phyloP scores from a whole-genome alignment of 2,329 filamentous ascomycete genomes.

The Aspergillus ibericus region DNA sequence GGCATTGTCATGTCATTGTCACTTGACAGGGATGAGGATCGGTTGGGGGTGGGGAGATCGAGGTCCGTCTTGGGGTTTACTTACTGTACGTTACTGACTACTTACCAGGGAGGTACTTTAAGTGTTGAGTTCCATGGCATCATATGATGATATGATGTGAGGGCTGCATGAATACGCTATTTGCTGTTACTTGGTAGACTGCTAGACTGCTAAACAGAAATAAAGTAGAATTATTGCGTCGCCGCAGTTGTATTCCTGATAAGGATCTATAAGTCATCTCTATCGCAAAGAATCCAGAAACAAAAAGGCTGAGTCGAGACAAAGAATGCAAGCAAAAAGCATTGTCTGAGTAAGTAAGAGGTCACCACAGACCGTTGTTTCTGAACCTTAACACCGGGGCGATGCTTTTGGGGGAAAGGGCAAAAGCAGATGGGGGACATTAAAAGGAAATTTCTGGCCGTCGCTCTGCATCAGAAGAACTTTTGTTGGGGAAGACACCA shows the following conservation, averaged over 20 bases:
- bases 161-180: background rate
- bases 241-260: conserved; percentile 1
- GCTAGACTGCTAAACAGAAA: too few species aligned
- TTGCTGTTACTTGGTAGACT: too few species aligned
- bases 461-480: background rate
- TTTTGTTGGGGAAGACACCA: background rate
- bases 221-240: background rate
- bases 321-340: background rate
- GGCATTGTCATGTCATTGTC: background rate
- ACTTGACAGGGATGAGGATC: background rate
- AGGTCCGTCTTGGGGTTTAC: background rate
- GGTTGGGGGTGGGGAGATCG: background rate
- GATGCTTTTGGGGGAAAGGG: conserved; percentile 9
- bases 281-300: background rate
- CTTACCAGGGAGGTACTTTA: background rate
- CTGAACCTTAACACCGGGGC: conserved; percentile 10
- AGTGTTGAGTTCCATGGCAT: background rate
- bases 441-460: background rate
- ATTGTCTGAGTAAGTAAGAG: background rate
- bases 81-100: background rate
- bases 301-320: conserved; percentile 1
- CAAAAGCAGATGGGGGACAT: background rate
- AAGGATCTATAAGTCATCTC: conserved; percentile 5
- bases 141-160: background rate
- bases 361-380: conserved; percentile 4